A percentile compares a stretch with the other conserved stretches of the same genome.
phyloP scores from a whole-genome alignment of 2,329 filamentous ascomycete species.

The Colletotrichum viniferum region DNA sequence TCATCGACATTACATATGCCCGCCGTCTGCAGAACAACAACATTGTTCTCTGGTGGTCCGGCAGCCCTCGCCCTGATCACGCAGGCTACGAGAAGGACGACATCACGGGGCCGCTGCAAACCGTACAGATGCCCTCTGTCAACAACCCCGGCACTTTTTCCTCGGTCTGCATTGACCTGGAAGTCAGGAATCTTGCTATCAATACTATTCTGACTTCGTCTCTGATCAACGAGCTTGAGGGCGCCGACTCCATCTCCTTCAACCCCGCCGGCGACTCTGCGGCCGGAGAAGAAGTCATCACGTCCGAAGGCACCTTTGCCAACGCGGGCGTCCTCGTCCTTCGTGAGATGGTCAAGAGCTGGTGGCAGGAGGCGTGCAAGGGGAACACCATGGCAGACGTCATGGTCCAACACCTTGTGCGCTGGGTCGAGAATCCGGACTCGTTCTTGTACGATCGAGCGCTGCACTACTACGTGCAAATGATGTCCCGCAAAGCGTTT shows the following conservation, averaged over 20 bases:
- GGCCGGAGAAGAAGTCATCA: conserved; percentile 63
- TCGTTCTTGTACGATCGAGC: conserved; percentile 96
- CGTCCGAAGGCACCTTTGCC: conserved; percentile 72
- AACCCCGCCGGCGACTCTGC: conserved; percentile 71
- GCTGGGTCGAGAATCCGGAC: conserved; percentile 93
- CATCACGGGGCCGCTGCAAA: conserved; percentile 80
- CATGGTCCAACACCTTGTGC: conserved; percentile 94
- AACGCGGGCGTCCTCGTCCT: conserved; percentile 88
- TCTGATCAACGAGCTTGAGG: conserved; percentile 94
- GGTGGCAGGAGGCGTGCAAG: conserved; percentile 94
- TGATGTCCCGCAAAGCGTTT: conserved; percentile 97
- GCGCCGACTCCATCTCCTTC: conserved; percentile 83
- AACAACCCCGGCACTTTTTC: conserved; percentile 95
- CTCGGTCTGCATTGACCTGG: conserved; percentile 94
- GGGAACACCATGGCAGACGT: conserved; percentile 95
- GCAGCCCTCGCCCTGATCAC: conserved; percentile 85
- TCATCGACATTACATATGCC: conserved; percentile 96
- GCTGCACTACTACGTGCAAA: conserved; percentile 95
- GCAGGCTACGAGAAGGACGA: conserved; percentile 96
- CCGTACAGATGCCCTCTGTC: conserved; percentile 87
- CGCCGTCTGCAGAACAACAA: conserved; percentile 87
- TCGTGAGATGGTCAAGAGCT: conserved; percentile 97
- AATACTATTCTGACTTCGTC: conserved; percentile 98
- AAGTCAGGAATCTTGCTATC: conserved; percentile 92
- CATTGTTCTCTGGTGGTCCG: conserved; percentile 97